Conservation (phyloP, 2,329 filamentous ascomycete species). For the Fusarium udum region DNA sequence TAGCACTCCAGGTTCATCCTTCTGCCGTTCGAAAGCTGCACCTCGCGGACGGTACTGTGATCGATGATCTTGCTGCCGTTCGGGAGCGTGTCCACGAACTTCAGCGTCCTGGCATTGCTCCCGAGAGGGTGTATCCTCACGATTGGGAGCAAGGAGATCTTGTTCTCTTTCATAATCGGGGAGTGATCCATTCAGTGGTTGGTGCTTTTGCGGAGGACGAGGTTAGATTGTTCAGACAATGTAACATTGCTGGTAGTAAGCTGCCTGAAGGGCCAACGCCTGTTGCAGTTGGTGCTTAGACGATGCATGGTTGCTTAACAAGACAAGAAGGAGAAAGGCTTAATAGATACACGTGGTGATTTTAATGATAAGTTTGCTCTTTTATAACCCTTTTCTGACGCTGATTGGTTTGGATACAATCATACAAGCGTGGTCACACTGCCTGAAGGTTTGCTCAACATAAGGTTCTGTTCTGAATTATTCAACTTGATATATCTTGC, state of each 20-base stretch:
- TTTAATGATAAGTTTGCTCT: background rate
- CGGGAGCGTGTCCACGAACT: constrained; percentile 74
- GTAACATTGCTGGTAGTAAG: constrained; percentile 76
- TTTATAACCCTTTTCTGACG: background rate
- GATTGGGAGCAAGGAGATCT: constrained; percentile 82
- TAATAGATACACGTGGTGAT: background rate
- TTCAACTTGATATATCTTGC: background rate
- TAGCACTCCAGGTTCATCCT: constrained; percentile 79
- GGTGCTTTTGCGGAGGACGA: constrained; percentile 79
- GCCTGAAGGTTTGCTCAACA: background rate
- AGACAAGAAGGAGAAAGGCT: background rate
- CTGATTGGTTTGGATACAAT: background rate
- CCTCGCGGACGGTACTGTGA: constrained; percentile 69
- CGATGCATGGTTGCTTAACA: accelerated
- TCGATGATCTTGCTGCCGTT: constrained; percentile 74
- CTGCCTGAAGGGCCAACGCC: constrained; percentile 60
- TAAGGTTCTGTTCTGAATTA: background rate
- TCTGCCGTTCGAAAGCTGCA: constrained; percentile 76
- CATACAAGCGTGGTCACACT: background rate
- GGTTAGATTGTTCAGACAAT: constrained; percentile 79
- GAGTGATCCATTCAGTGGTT: constrained; percentile 78
- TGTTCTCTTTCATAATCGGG: constrained; percentile 82
- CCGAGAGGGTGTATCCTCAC: constrained; percentile 74
- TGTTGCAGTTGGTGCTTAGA: background rate
- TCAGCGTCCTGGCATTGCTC: constrained; percentile 77